Base-by-base conservation (phyloP, 371 early-diverging fungal species). In the Saksenaea oblongispora region DNA sequence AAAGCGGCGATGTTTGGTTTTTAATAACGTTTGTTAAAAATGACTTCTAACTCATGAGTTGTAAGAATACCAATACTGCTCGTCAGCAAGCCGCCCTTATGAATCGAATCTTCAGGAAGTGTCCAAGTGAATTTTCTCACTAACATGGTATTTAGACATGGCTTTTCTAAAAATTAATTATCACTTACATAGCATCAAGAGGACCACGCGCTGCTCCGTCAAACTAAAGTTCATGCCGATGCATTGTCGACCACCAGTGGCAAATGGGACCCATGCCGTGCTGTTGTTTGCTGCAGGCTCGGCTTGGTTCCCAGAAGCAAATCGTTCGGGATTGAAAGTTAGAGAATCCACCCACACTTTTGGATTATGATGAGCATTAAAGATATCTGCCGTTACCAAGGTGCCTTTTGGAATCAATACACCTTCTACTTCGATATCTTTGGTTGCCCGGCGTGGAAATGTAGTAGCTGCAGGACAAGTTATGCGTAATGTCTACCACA, bases 191-290 rank as follows among this genome's bases (percentile, higher is more conserved):
- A 69, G 22, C 56, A 63, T 60, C 3, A 64, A 56, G 1, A 69
- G 64, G 9, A 63, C 15, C 1, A 69, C 69, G 5, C 64, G 64
- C 17, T 69, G 69, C 37, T 69, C 61, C 11, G 44, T 39, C 26
- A 69, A 24, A 37, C 64, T 64, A n/a, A 64, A 63, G 61, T 69
- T 69, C 64, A 61, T 63, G 11, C 69, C 69, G 14, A 64, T 64
- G 34, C 69, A 69, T 41, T 82, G 76, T 53, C 86, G 74, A 3
- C 72, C 55, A 7, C 86, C 87, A 42, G 71, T 70, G 61, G 79
- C 70, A 58, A 87, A 87, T 26, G 87, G 84, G 7, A 81, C 41
- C 78, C 78, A 87, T 7, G 75, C 66, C 11, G 60, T 42, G 1
- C 61, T 56, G 27, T 10, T 61, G 35, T 64, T 53, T 2, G 58